Percentiles rank a stretch among this genome's conserved stretches.
Conservation (phyloP, 2,329 filamentous ascomycete species). For the Trichoderma hamatum region DNA sequence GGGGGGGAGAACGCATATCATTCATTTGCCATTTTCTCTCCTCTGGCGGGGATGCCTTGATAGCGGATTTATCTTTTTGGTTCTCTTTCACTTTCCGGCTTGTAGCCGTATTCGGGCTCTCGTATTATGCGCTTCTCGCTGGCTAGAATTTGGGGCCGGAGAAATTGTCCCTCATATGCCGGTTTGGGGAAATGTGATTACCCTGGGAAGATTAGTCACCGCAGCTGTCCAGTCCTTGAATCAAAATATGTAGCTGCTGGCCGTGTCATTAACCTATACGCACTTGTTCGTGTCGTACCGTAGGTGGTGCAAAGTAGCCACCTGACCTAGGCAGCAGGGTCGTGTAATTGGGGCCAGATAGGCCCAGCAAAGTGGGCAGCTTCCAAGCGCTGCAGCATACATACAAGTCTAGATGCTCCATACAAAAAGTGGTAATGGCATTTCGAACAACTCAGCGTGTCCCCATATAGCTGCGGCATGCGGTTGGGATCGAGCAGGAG, state of each 20-base stretch:
- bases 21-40: not conserved
- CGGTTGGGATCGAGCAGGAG: not conserved
- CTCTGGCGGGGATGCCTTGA: not conserved
- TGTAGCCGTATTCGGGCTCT: not conserved
- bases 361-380: not conserved
- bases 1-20: not conserved
- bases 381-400: not conserved
- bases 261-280: not conserved
- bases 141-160: not conserved
- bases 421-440: not conserved
- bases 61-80: not conserved
- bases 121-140: slow-evolving; percentile 20
- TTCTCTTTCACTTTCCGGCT: not conserved
- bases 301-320: not conserved
- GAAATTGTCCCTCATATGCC: slow-evolving; percentile 1
- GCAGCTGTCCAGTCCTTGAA: not conserved
- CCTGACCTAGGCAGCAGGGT: slow-evolving; percentile 8
- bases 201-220: slow-evolving; percentile 5
- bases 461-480: not conserved
- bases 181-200: slow-evolving; percentile 8
- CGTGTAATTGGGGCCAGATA: slow-evolving; percentile 9
- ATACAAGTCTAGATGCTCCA: not conserved
- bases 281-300: not conserved
- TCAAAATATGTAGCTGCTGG: not conserved
- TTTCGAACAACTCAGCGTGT: not conserved